A percentile compares a stretch with the other conserved stretches of the same genome.
Conservation (phyloP, 2,329 filamentous ascomycete genomes). For the Scolecobasidium constrictum region DNA sequence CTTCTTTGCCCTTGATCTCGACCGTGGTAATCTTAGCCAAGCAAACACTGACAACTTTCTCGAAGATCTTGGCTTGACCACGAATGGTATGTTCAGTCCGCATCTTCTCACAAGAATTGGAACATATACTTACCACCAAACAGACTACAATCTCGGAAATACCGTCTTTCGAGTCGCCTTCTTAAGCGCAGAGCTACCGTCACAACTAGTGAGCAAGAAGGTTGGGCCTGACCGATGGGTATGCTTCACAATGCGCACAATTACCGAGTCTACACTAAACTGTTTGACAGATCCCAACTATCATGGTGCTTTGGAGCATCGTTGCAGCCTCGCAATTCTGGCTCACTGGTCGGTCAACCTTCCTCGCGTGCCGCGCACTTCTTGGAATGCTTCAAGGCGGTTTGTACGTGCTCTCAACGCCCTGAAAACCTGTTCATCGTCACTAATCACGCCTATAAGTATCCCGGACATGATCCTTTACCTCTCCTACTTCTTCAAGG, state of each 20-base stretch:
- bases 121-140: neutral
- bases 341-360: conserved; percentile 25
- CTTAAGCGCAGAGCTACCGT: conserved; percentile 17
- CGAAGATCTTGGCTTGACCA: conserved; percentile 15
- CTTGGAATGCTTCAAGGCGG: conserved; percentile 40
- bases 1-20: conserved; percentile 41
- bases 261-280: too few species aligned
- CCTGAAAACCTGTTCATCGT: too few species aligned
- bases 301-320: conserved; percentile 32
- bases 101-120: neutral
- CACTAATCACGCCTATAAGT: neutral
- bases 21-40: conserved; percentile 16
- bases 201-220: conserved; percentile 16
- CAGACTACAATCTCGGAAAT: conserved; percentile 16
- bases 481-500: conserved; percentile 29
- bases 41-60: conserved; percentile 18
- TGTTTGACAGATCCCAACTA: conserved; percentile 35
- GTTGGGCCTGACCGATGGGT: too few species aligned
- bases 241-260: too few species aligned
- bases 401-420: too few species aligned
- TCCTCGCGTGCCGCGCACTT: conserved; percentile 32
- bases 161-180: conserved; percentile 16
- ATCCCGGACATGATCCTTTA: conserved; percentile 15
- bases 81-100: conserved; percentile 13
- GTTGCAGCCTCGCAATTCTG: conserved; percentile 29